These are phyloP conservation scores for Aquanectria penicillioides DNA, from an alignment of 2,329 filamentous ascomycete species.

Conservation along the genomic window DNA sequence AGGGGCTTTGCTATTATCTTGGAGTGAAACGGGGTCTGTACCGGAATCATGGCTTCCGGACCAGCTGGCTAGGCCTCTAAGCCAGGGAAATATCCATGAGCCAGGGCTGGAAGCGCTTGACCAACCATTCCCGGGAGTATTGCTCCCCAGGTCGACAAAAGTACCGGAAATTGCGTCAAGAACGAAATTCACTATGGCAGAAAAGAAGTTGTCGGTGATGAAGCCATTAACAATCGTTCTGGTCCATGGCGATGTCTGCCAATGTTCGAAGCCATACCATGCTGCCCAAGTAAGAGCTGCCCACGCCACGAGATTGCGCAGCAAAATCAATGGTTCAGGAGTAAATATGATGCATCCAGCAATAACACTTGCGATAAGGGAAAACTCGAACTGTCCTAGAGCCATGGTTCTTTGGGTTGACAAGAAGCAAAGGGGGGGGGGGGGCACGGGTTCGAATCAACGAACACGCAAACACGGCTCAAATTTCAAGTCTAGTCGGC, in stretches of 20 bases:
- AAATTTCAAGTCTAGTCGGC: too few species aligned
- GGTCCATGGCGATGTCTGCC: slow-evolving; percentile 6
- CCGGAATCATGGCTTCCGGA: too few species aligned
- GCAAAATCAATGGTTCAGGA: slow-evolving; percentile 6
- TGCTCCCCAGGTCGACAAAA: background rate
- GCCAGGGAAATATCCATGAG: background rate
- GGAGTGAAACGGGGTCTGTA: too few species aligned
- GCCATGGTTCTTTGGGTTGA: background rate
- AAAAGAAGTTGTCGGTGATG: background rate
- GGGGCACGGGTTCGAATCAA: too few species aligned
- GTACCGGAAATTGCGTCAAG: background rate
- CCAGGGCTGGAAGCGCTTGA: too few species aligned
- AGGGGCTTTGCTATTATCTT: too few species aligned
- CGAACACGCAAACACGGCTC: too few species aligned
- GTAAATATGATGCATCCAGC: slow-evolving; percentile 16
- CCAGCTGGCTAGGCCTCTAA: too few species aligned
- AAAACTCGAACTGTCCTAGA: slow-evolving; percentile 9
- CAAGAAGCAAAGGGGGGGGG: too few species aligned
- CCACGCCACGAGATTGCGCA: slow-evolving; percentile 12
- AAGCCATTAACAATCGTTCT: background rate
- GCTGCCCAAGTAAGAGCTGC: slow-evolving; percentile 4
- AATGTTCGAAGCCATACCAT: slow-evolving; percentile 4
- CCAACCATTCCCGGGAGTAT: too few species aligned
- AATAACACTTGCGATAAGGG: slow-evolving; percentile 8
- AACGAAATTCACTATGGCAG: background rate